These are phyloP conservation scores for Viridothelium virens DNA, from an alignment of 495 filamentous ascomycete genomes.

Conservation along the genomic window DNA sequence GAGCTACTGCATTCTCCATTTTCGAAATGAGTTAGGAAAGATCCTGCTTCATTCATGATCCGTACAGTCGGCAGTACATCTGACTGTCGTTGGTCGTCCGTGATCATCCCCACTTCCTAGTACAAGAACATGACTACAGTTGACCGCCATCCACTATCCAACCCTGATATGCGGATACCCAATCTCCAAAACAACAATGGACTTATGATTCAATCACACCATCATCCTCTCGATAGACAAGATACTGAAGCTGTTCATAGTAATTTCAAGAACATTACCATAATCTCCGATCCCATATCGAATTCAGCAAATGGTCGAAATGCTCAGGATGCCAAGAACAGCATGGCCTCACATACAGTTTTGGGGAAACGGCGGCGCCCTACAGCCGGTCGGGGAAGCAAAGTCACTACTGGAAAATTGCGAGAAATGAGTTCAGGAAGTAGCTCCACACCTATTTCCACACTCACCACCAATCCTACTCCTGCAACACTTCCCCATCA, in stretches of 20 bases:
- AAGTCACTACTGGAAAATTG: not conserved
- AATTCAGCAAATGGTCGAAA: not conserved
- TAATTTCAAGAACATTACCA: not conserved
- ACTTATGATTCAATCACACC: not conserved
- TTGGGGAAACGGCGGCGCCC: slow-evolving; percentile 1
- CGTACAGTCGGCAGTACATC: not conserved
- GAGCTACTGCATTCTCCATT: too few species aligned
- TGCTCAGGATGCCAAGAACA: not conserved
- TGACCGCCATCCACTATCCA: not conserved
- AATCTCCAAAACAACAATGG: not conserved
- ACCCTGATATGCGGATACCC: not conserved
- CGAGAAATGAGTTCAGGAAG: not conserved
- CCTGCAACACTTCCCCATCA: not conserved
- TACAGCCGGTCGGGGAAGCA: not conserved
- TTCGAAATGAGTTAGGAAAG: not conserved
- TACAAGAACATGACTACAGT: not conserved
- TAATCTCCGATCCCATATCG: not conserved
- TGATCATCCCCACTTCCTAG: not conserved
- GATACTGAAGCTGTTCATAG: not conserved
- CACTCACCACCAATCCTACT: not conserved
- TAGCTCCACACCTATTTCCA: not conserved
- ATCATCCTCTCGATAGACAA: not conserved
- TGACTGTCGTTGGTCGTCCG: slow-evolving; percentile 5
- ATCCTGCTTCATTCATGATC: not conserved
- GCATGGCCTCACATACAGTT: not conserved